Evolutionary conservation across 1,284 basidiomycete species (phyloP), one percentile per base, ranked within the genome.

Genomic region (Sanghuangporus baumii): DNA sequence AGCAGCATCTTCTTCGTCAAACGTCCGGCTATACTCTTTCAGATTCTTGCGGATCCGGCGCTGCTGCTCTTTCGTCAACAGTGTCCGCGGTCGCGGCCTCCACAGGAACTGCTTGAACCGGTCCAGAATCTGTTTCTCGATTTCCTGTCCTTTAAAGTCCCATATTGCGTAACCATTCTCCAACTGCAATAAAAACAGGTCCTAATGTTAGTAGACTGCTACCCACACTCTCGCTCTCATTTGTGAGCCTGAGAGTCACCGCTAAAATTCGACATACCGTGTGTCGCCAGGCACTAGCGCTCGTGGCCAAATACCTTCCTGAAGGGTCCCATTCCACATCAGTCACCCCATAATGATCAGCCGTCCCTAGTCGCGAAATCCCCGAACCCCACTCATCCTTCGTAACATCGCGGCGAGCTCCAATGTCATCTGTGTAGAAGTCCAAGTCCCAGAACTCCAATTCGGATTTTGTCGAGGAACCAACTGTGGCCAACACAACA

Each of bases 401-500:
- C 68, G 84, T 81, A 26, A 82, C 81, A 65, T 86, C 84, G 69
- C 88, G 83, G 56, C 84, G 83, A 54, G 76, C 79, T 64, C 63
- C 71, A 60, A 74, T 71, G 69, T 94, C 93, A 67, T 93, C 92
- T 31, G 77, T 81, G 67, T 82, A 88, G 74, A 96, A 97, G 78
- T 99, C 97, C 58, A 98, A 84, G 75, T 99, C 97, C 94, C 94
- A 99, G 80, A 98, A 99, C 74, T 99, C 96, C 46, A 99, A 83
- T 75, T 99, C 97, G 38, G 93, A 99, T 80, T 99, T 99, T 70
- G 87, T 88, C 23, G 92, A 89, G 16, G 94, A 96, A 51, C 96
- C 97, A 61, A 99, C 90, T 50, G 96, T 98, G 18, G 95, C 96
- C 62, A 98, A 86, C 56, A 98, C 92, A 62, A 98, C 91, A 78